These are phyloP conservation scores for Tubosaeta brunneosetosa DNA, from an alignment of 768 basidiomycete genomes.

Conservation along the genomic window DNA sequence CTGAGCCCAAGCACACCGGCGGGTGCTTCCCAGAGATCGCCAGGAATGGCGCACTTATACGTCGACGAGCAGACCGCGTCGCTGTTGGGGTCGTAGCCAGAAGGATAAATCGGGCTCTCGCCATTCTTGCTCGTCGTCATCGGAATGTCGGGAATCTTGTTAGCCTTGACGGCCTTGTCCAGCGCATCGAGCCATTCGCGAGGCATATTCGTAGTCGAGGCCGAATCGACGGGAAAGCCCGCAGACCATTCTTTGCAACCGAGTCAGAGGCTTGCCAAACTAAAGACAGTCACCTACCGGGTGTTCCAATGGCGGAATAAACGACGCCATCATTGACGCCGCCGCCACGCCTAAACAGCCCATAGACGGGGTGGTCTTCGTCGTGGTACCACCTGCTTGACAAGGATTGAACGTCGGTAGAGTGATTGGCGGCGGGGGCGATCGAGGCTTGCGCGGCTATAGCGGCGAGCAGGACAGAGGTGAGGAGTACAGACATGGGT, in stretches of 20 bases:
- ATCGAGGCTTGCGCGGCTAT: constrained; percentile 18
- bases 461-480: constrained; percentile 23
- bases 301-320: constrained; percentile 57
- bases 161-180: constrained; percentile 56
- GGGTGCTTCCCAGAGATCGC: constrained; percentile 77
- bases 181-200: constrained; percentile 70
- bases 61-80: constrained; percentile 71
- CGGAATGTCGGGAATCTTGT: constrained; percentile 70
- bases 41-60: constrained; percentile 56
- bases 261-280: not conserved
- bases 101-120: constrained; percentile 35
- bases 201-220: constrained; percentile 53
- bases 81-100: constrained; percentile 38
- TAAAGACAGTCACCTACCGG: constrained; percentile 36
- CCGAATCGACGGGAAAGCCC: constrained; percentile 50
- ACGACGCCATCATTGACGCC: constrained; percentile 37
- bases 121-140: constrained; percentile 35
- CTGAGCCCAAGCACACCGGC: constrained; percentile 57
- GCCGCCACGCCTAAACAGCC: constrained; percentile 55
- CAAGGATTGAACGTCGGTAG: constrained; percentile 15
- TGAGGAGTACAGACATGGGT: constrained; percentile 24
- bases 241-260: constrained; percentile 51
- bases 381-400: constrained; percentile 57
- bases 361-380: constrained; percentile 53
- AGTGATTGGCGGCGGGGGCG: constrained; percentile 14